Base-by-base conservation (phyloP, 768 basidiomycete genomes). In the Termitomyces sp. region DNA sequence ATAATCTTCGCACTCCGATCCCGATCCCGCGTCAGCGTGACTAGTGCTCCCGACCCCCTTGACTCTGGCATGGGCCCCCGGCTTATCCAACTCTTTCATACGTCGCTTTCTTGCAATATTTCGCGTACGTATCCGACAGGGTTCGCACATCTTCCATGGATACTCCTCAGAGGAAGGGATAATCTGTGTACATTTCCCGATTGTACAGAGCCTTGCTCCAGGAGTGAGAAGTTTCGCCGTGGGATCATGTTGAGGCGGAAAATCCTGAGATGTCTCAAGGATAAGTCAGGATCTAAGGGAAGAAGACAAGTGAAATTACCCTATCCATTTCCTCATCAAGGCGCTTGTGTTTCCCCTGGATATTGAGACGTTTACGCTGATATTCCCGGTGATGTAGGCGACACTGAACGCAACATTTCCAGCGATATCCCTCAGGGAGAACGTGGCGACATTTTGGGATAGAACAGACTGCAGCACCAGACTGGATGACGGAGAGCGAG, bases 401-500 rank as follows among this genome's bases (percentile, higher is more conserved):
- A 57, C 78, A 79, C 2, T 71, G 53, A 6, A 72, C 68, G 44
- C 78, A 80, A 9, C 67, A 70, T 59, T 79, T 77, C 76, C 74
- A 74, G 1, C 62, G 67, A 55, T 73, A 69, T 7, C 60, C 66
- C 19, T 49, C 49, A 2, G 70, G 62, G 26, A 79, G 59, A 6
- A 64, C 59, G 32, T 68, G 66, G 8, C 65, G 66, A 44, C 77
- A 79, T 46, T 64, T 55, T 40, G 62, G 61, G 52, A 67, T 68
- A 2, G 60, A 65, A 53, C 78, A 79, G 14, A 47, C 22, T 21
- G 17, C 49, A 49, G 6, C 58, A 54, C 9, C 42, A 34, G 42
- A 42, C 49, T 30, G 56, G 21, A 3, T 57, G 45, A 24, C 30
- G 45, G 19, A 60, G 56, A 24, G 26, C 34, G 21, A 28, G 3